Evolutionary conservation across 805 yeast genomes (phyloP).

Genomic region (Metschnikowia continentalis): DNA sequence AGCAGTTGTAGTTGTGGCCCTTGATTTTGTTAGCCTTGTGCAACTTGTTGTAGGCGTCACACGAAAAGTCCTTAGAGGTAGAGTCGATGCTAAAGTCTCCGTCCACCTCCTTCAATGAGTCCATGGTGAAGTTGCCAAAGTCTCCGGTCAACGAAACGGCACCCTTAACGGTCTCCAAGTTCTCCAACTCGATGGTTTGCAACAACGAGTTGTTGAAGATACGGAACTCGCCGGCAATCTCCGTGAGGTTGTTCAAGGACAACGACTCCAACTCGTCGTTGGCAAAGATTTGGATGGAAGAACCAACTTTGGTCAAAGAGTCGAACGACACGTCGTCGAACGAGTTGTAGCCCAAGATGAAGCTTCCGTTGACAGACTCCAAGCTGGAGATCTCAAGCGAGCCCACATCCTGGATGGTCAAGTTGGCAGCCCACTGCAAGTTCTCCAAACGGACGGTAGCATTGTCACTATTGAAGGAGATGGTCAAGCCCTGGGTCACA

Average conservation of each 20-base stretch:
- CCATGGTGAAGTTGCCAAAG: conserved; percentile 37
- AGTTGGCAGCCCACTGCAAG: conserved; percentile 40
- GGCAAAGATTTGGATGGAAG: conserved; percentile 38
- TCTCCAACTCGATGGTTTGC: conserved; percentile 26
- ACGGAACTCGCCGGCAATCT: conserved; percentile 40
- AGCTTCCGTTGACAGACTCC: conserved; percentile 38
- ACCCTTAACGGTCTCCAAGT: conserved; percentile 35
- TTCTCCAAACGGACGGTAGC: conserved; percentile 27
- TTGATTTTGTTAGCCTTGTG: conserved; percentile 30
- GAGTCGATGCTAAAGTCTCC: conserved; percentile 38
- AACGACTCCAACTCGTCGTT: conserved; percentile 38
- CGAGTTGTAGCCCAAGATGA: conserved; percentile 37
- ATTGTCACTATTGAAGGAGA: conserved; percentile 37
- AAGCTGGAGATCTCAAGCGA: conserved; percentile 30
- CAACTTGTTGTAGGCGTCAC: conserved; percentile 33
- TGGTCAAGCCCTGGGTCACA: conserved; percentile 33
- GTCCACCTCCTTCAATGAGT: conserved; percentile 33
- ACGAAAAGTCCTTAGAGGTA: conserved; percentile 35
- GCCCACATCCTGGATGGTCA: conserved; percentile 40
- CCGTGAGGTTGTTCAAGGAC: conserved; percentile 25
- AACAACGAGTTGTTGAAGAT: conserved; percentile 39
- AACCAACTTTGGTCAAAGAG: conserved; percentile 32
- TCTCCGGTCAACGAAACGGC: conserved; percentile 38
- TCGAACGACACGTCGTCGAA: conserved; percentile 29
- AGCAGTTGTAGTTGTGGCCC: conserved; percentile 44